Evolutionary conservation across 805 yeast genomes (phyloP), one percentile per base, ranked within the genome.

Genomic region (Nakazawaea ambrosiae): DNA sequence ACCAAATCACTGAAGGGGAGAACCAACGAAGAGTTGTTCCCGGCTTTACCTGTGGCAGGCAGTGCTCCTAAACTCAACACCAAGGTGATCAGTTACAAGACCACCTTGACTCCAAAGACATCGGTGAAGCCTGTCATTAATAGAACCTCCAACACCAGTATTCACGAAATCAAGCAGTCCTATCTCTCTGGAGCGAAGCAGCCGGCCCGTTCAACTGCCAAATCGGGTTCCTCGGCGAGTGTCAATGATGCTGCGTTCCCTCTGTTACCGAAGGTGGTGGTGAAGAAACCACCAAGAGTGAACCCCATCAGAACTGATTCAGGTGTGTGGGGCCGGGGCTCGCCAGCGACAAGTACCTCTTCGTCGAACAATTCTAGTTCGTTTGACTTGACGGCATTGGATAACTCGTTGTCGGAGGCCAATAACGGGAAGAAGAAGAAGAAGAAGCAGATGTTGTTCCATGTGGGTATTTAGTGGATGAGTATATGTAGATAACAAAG

Each of bases 261-360:
- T 3, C 65, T 74, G 0, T 53, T 71, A 31, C 61, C 70, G 29
- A 53, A 54, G 10, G 54, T 50, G 26, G 60, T 56, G 42, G 61
- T 66, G 47, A 71, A 68, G 50, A 49, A 57, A 34, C 65, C 73
- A 37, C 85, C 88, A 2, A 65, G 82, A 28, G 84, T 81, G 4
- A 76, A 75, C 33, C 75, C 78, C 6, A 55, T 67, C 2, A 42
- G 42, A 27, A 43, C 38, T n/a, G 35, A 51, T 6, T 18, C 48
- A 15, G 60, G 60, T 4, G 48, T 46, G 9, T 65, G 69, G 70
- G 60, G 60, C 3, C 16, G 20, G 18, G 33, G 26, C 14, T 34
- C 37, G 1, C 37, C 43, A 3, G 22, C 33, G 5, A 5, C 40
- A 6, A 25, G 31, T 26, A 27, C 39, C 4, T 12, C 36, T 4